Evolutionary conservation across 176 grass and related monocot species (phyloP).

Genomic region (Rhynchospora pubera): DNA sequence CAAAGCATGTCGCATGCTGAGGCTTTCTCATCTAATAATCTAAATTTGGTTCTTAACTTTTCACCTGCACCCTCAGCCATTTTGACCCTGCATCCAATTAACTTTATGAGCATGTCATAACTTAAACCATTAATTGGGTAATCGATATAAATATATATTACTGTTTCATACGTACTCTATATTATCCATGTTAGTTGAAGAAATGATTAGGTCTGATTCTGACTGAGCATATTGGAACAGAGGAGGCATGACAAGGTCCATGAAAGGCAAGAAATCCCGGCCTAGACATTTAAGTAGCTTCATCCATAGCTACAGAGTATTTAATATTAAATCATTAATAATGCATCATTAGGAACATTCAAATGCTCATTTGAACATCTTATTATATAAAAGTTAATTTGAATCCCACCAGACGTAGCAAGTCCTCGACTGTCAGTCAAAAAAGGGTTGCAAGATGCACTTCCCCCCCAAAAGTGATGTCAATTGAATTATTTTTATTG

Average conservation of each 20-base stretch:
- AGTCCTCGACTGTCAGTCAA: too few relatives aligned
- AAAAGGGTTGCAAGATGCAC: too few relatives aligned
- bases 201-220: not conserved
- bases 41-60: not conserved
- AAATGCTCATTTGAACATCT: too few relatives aligned
- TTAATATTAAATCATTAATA: too few relatives aligned
- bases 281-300: too few relatives aligned
- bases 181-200: not conserved
- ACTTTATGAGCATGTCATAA: not conserved
- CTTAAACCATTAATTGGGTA: not conserved
- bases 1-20: constrained; percentile 80
- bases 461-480: not conserved
- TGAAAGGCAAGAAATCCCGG: too few relatives aligned
- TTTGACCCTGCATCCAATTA: not conserved
- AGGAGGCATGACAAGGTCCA: too few relatives aligned
- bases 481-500: not conserved
- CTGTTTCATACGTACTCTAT: not conserved
- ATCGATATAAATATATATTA: not conserved
- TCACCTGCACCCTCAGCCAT: not conserved
- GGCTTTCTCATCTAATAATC: constrained; percentile 53
- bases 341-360: too few relatives aligned
- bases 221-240: too few relatives aligned
- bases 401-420: too few relatives aligned
- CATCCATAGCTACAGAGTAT: too few relatives aligned
- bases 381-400: too few relatives aligned